Conservation (phyloP, 257 asterid genomes). For the Plectranthus barbatus region DNA sequence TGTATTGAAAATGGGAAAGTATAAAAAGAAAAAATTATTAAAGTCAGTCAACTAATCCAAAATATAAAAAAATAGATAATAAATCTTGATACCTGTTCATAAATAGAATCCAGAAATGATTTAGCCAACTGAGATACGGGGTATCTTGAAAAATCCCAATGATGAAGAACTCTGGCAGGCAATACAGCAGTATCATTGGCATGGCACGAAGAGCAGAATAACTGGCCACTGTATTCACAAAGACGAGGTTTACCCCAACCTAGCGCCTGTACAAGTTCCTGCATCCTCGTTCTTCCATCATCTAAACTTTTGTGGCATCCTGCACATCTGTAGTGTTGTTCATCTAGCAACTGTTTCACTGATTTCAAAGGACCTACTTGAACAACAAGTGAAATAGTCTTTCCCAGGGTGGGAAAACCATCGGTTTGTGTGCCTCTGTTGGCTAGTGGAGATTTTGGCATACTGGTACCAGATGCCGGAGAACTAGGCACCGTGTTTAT, state of each 20-base stretch:
- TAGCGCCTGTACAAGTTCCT: conserved; percentile 56
- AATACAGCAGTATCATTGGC: conserved; percentile 74
- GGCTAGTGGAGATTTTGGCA: conserved; percentile 23
- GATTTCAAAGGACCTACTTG: conserved; percentile 50
- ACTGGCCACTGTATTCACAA: conserved; percentile 86
- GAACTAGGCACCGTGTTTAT: conserved; percentile 41
- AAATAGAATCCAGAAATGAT: conserved; percentile 78
- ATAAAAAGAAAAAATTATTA: not conserved
- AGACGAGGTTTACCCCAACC: conserved; percentile 98
- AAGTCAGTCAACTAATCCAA: not conserved
- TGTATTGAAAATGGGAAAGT: not conserved
- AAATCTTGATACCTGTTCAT: conserved; percentile 55
- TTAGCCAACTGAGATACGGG: conserved; percentile 87
- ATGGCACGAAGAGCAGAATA: conserved; percentile 86
- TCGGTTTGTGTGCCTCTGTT: conserved; percentile 18
- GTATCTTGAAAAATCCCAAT: conserved; percentile 82
- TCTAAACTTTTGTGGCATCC: conserved; percentile 78
- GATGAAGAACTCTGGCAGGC: conserved; percentile 85
- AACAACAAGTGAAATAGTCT: conserved; percentile 74
- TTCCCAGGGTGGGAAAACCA: conserved; percentile 47
- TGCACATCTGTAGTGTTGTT: conserved; percentile 76
- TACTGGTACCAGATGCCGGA: conserved; percentile 28
- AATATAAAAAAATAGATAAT: not conserved
- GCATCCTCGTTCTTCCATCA: conserved; percentile 59
- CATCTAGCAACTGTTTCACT: conserved; percentile 69